Evolutionary conservation across 805 yeast species (phyloP).

Genomic region (Yamadazyma tumulicola): DNA sequence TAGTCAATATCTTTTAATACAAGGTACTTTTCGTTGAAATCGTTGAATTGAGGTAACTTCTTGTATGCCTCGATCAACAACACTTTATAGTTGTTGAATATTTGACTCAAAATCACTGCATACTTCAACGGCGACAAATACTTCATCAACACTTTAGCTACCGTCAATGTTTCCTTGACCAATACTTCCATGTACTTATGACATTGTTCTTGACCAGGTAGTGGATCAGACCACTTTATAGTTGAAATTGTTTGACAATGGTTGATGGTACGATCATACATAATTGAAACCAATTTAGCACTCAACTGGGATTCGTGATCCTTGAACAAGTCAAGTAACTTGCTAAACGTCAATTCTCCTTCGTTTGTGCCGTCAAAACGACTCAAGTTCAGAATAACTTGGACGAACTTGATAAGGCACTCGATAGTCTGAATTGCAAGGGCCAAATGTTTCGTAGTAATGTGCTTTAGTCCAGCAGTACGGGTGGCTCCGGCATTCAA

Average conservation of each 20-base stretch:
- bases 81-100: slow-evolving; percentile 57
- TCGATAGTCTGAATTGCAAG: slow-evolving; percentile 65
- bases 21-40: slow-evolving; percentile 50
- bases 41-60: slow-evolving; percentile 44
- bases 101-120: slow-evolving; percentile 42
- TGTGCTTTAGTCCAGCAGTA: slow-evolving; percentile 70
- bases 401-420: slow-evolving; percentile 35
- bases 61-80: slow-evolving; percentile 48
- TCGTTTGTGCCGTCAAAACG: not conserved
- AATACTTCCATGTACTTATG: slow-evolving; percentile 63
- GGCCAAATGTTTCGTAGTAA: slow-evolving; percentile 69
- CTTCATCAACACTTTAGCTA: slow-evolving; percentile 55
- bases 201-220: slow-evolving; percentile 43
- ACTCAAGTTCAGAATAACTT: slow-evolving; percentile 1
- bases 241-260: slow-evolving; percentile 48
- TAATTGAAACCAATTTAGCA: slow-evolving; percentile 61
- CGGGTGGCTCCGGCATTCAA: slow-evolving; percentile 73
- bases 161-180: slow-evolving; percentile 64
- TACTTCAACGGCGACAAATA: slow-evolving; percentile 53
- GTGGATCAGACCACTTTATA: slow-evolving; percentile 49
- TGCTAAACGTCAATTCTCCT: slow-evolving; percentile 27
- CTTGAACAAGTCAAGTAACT: slow-evolving; percentile 38
- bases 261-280: slow-evolving; percentile 58
- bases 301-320: slow-evolving; percentile 65
- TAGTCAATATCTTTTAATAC: slow-evolving; percentile 60